Evolutionary conservation across 1,284 basidiomycete genomes (phyloP).

Genomic region (Clitocybe nebularis): DNA sequence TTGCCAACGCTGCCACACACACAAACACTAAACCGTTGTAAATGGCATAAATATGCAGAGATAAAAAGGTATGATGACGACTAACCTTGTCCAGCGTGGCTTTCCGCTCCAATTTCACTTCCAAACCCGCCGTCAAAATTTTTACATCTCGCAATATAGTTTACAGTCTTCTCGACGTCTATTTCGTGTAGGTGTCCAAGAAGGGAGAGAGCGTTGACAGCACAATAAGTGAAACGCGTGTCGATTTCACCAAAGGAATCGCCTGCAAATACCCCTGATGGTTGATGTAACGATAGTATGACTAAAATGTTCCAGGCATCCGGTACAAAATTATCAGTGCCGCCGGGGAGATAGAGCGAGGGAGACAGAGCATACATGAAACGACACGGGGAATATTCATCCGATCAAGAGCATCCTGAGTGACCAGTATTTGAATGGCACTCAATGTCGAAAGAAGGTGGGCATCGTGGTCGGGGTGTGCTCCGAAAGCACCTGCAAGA

Average conservation of each 20-base stretch:
- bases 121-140: conserved; percentile 99
- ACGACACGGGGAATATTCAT: conserved; percentile 70
- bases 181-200: conserved; percentile 68
- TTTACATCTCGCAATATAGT: conserved; percentile 73
- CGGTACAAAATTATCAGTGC: too few relatives aligned
- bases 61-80: conserved; percentile 1
- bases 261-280: conserved; percentile 87
- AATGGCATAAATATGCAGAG: background rate
- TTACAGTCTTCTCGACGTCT: conserved; percentile 63
- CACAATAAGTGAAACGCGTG: conserved; percentile 89
- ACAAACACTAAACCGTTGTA: conserved; percentile 69
- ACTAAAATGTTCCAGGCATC: too few relatives aligned
- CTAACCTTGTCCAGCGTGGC: conserved; percentile 87
- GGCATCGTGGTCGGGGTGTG: conserved; percentile 91
- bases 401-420: conserved; percentile 76
- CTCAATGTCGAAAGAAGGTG: conserved; percentile 87
- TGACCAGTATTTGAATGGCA: conserved; percentile 89
- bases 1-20: conserved; percentile 83
- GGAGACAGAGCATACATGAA: conserved; percentile 53
- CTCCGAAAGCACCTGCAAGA: conserved; percentile 81
- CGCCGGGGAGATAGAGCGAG: conserved; percentile 2
- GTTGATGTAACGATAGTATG: conserved; percentile 78
- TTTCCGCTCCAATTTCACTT: conserved; percentile 79
- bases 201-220: conserved; percentile 78
- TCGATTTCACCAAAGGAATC: conserved; percentile 90